Evolutionary conservation across 202 grass and related monocot genomes (phyloP).

Genomic region (Digitaria exilis): DNA sequence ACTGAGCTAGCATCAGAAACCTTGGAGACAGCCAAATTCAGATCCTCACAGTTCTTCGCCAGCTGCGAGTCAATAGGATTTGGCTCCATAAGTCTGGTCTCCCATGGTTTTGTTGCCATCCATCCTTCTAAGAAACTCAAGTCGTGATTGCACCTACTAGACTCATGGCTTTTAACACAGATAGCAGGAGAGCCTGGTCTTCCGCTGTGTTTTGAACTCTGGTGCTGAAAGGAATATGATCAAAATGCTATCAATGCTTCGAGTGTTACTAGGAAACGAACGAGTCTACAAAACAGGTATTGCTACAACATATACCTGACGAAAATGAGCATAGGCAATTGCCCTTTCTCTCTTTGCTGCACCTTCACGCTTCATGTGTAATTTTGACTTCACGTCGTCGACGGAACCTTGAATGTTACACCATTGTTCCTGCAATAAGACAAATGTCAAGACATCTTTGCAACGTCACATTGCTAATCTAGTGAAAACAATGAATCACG

Average conservation of each 20-base stretch:
- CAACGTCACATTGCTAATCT: neutral
- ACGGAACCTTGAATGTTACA: slow-evolving; percentile 63
- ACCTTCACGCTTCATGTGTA: slow-evolving; percentile 72
- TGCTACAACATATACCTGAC: slow-evolving; percentile 63
- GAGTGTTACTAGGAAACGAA: neutral
- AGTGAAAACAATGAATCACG: neutral
- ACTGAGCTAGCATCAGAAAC: slow-evolving; percentile 40
- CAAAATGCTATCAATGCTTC: neutral
- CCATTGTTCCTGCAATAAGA: slow-evolving; percentile 63
- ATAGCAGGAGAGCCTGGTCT: slow-evolving; percentile 54
- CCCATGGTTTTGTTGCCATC: slow-evolving; percentile 88
- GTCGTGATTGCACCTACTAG: slow-evolving; percentile 34
- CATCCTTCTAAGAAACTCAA: slow-evolving; percentile 70
- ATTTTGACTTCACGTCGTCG: slow-evolving; percentile 61
- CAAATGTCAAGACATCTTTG: neutral
- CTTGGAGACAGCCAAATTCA: slow-evolving; percentile 36
- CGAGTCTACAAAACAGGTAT: neutral
- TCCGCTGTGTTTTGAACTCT: slow-evolving; percentile 41
- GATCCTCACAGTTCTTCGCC: slow-evolving; percentile 42
- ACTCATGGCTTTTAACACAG: slow-evolving; percentile 41
- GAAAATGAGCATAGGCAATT: slow-evolving; percentile 61
- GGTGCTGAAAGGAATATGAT: slow-evolving; percentile 46
- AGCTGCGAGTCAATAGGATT: slow-evolving; percentile 33
- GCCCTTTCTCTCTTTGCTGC: slow-evolving; percentile 71
- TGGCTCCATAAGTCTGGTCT: slow-evolving; percentile 49